Percentiles rank a stretch among this genome's conserved stretches.
Evolutionary conservation across 306 rosid genomes (phyloP).

Genomic region (Crataegus laevigata): DNA sequence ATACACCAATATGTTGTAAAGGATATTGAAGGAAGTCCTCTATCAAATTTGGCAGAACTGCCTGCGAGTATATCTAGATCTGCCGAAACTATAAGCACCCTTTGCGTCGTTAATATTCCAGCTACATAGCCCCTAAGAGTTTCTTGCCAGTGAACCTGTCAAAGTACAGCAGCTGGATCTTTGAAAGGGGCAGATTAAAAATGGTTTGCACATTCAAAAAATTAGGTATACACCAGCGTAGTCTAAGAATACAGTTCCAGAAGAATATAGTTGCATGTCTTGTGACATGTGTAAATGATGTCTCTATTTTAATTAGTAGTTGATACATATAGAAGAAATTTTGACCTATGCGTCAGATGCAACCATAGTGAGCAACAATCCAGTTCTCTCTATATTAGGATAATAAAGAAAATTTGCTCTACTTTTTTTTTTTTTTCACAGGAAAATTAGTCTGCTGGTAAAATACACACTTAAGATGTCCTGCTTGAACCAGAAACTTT

Average conservation of each 20-base stretch:
- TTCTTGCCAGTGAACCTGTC: constrained; percentile 98
- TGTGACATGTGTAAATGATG: neutral
- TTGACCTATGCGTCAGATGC: neutral
- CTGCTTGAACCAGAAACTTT: neutral
- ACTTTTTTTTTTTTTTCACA: neutral
- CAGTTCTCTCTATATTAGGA: neutral
- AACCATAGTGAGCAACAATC: neutral
- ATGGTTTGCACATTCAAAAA: neutral
- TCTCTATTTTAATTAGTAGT: neutral
- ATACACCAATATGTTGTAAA: constrained; percentile 17
- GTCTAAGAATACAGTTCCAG: neutral
- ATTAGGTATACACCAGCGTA: constrained; percentile 6
- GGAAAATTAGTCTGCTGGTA: neutral
- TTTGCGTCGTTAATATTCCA: constrained; percentile 80
- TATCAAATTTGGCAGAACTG: constrained; percentile 70
- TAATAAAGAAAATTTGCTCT: neutral
- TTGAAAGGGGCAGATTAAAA: constrained; percentile 19
- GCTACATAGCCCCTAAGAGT: constrained; percentile 88
- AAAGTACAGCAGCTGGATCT: constrained; percentile 11
- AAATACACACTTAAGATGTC: neutral
- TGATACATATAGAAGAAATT: neutral
- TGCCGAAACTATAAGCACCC: constrained; percentile 86
- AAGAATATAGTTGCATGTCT: neutral
- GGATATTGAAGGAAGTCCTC: constrained; percentile 99
- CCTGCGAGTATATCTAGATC: constrained; percentile 81